Evolutionary conservation across 495 filamentous ascomycete species (phyloP).

Genomic region (Apiosordaria backusii): DNA sequence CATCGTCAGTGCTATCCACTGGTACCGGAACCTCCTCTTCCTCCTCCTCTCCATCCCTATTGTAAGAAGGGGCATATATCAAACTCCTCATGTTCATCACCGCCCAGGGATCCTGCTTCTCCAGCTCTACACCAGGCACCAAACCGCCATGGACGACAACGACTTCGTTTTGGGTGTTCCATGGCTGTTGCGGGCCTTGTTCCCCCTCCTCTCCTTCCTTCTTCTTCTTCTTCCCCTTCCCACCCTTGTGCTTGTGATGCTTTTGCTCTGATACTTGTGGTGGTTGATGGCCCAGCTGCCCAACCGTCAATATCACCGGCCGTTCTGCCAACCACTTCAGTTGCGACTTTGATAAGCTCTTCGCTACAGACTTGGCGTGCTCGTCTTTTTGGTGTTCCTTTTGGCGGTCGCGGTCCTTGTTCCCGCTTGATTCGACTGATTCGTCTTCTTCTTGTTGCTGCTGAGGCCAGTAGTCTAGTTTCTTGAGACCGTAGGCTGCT

Average conservation of each 20-base stretch:
- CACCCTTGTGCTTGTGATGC: not conserved
- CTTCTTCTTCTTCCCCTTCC: not conserved
- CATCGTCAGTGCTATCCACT: conserved; percentile 48
- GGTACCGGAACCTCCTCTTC: conserved; percentile 40
- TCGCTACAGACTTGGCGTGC: conserved; percentile 33
- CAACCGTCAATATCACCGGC: conserved; percentile 72
- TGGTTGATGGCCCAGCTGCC: conserved; percentile 37
- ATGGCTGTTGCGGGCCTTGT: conserved; percentile 28
- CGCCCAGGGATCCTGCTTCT: conserved; percentile 71
- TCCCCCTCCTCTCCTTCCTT: not conserved
- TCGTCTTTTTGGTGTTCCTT: conserved; percentile 24
- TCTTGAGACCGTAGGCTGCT: conserved; percentile 8
- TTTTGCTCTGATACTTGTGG: conserved; percentile 7
- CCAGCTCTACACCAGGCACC: conserved; percentile 65
- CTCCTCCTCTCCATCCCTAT: conserved; percentile 6
- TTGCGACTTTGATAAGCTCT: conserved; percentile 47
- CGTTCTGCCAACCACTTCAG: conserved; percentile 64
- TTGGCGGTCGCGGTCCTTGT: conserved; percentile 28
- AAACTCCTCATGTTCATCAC: conserved; percentile 93
- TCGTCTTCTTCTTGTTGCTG: conserved; percentile 16
- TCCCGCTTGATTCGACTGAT: conserved; percentile 18
- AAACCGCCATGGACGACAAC: conserved; percentile 83
- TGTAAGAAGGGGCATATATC: conserved; percentile 13
- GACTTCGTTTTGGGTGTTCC: conserved; percentile 51
- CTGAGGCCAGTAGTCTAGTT: conserved; percentile 5